Base-by-base conservation (phyloP, 495 filamentous ascomycete species). In the Rhizodiscina lignyota region DNA sequence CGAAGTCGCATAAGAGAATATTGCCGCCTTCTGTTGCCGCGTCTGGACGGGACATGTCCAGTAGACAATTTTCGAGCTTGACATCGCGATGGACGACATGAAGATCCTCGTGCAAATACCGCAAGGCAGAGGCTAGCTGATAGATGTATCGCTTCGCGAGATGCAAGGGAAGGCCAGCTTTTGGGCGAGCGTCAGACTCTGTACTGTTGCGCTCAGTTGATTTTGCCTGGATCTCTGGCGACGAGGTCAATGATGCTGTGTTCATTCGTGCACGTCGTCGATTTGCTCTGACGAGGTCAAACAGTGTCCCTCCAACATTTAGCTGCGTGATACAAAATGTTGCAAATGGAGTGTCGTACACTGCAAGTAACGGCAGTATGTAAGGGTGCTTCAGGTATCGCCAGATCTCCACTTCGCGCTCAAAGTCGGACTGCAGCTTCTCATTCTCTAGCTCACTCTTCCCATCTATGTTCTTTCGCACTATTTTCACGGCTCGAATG, bases 321-420 rank as follows among this genome's bases (percentile, higher is more conserved):
- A 79, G 58, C 36, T 71, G 67, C 27, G 72, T 83, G 54, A 83
- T 79, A 45, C 77, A 81, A 47, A 74, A 83, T 0, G 77, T 83
- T 10, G 78, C 78, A 36, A 66, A 76, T 28, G 77, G 66, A 11
- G 71, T 79, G 48, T 76, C 73, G 48, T 76, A 79, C 10, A 81
- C 78, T 3, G 66, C 66, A 40, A 79, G 63, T 2, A 83, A 60
- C 0, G 70, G 66, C 21, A 83, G 49, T 18, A 83, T 68, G 46
- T 79, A 66, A 4, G 62, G 66, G 44, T 83, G 73, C 34, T 60
- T 67, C n/a, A 83, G 59, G 40, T 67, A 74, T 20, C 77, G 60
- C 78, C 78, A 83, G 11, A 83, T 62, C 18, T 64, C 59, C 18
- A 83, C 69, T 52, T 83, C 78, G 40, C 79, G 77, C 40, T 81